A percentile compares a stretch with the other conserved stretches of the same genome.
These are phyloP conservation scores for Pueraria montana DNA, from an alignment of 306 rosid species.

Conservation along the genomic window DNA sequence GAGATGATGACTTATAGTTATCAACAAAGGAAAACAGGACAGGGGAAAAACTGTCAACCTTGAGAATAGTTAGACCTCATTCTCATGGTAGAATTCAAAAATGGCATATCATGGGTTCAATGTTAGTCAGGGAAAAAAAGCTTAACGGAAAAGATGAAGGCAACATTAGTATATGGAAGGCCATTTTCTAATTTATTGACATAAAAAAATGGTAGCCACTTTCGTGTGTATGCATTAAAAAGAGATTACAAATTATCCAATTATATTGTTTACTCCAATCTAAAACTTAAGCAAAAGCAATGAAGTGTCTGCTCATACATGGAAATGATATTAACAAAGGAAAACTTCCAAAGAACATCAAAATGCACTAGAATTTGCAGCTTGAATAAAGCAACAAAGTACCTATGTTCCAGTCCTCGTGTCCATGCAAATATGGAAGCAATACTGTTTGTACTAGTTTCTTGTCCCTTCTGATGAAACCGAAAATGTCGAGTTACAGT, in stretches of 20 bases:
- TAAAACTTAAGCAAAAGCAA: background rate
- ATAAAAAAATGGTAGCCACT: conserved; percentile 13
- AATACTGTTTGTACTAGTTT: conserved; percentile 98
- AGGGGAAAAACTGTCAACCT: conserved; percentile 16
- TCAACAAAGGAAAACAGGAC: background rate
- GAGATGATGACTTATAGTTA: background rate
- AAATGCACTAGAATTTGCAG: conserved; percentile 29
- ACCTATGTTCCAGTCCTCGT: conserved; percentile 96
- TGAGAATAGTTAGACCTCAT: conserved; percentile 1
- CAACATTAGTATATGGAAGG: background rate
- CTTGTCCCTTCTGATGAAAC: conserved; percentile 90
- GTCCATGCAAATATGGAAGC: conserved; percentile 99
- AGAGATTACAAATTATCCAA: background rate
- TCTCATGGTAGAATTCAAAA: background rate
- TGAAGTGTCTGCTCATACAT: background rate
- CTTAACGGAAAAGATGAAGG: conserved; percentile 14
- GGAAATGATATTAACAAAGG: conserved; percentile 13
- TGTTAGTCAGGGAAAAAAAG: conserved; percentile 4
- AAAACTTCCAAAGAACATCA: background rate
- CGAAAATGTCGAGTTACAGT: conserved; percentile 97
- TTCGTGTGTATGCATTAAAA: background rate
- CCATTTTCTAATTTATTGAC: background rate
- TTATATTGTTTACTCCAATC: conserved; percentile 8
- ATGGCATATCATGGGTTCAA: conserved; percentile 18
- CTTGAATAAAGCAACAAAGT: conserved; percentile 42